phyloP scores from a whole-genome alignment of 2,329 filamentous ascomycete genomes.

The Colletotrichum caudatum region DNA sequence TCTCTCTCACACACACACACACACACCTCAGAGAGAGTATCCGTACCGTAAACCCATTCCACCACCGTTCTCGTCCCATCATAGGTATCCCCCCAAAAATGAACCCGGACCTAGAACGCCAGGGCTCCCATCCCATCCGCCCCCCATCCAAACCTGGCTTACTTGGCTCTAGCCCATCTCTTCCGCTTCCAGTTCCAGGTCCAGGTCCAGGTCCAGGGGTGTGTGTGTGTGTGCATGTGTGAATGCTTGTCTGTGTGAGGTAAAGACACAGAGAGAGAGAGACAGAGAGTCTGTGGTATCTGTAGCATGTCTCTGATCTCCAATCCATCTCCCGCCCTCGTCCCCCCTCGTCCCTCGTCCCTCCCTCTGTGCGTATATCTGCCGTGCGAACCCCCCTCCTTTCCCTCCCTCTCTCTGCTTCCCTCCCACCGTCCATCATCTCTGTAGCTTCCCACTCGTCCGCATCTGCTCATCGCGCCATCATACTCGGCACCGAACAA shows the following conservation, averaged over 20 bases:
- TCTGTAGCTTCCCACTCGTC: slow-evolving; percentile 1
- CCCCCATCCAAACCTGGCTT: slow-evolving; percentile 5
- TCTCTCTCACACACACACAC: not conserved
- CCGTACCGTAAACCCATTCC: slow-evolving; percentile 8
- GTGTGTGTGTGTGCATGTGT: slow-evolving; percentile 16
- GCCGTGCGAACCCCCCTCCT: slow-evolving; percentile 32
- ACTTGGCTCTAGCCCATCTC: slow-evolving; percentile 2
- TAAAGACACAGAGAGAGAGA: not conserved
- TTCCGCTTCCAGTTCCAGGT: slow-evolving; percentile 28
- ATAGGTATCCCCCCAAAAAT: not conserved
- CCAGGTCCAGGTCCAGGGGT: slow-evolving; percentile 21
- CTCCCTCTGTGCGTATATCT: slow-evolving; percentile 40
- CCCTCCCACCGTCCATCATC: not conserved
- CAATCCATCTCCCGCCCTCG: slow-evolving; percentile 10
- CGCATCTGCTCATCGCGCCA: not conserved
- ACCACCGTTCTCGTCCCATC: slow-evolving; percentile 37
- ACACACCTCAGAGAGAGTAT: not conserved
- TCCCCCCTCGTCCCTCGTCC: slow-evolving; percentile 13
- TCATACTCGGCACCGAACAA: not conserved
- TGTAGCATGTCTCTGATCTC: slow-evolving; percentile 20
- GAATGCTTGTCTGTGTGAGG: slow-evolving; percentile 17
- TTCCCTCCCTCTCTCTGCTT: not conserved
- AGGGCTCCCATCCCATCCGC: slow-evolving; percentile 23
- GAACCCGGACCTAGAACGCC: slow-evolving; percentile 22
- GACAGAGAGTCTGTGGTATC: not conserved